A percentile compares a stretch with the other conserved stretches of the same genome.
Evolutionary conservation across 768 basidiomycete genomes (phyloP).

Genomic region (Tricholoma matsutake): DNA sequence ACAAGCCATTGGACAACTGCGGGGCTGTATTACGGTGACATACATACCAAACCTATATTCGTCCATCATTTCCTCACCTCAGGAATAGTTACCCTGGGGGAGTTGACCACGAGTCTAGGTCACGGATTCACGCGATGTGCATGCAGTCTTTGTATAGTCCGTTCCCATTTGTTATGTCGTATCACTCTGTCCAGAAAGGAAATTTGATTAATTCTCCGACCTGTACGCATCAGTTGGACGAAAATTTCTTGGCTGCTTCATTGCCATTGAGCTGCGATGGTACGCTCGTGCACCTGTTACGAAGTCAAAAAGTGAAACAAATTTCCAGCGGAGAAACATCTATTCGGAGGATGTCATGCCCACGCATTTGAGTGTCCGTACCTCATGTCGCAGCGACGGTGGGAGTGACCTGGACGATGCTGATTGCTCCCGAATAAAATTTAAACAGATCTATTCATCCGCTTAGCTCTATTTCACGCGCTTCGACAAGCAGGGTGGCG

Average conservation of each 20-base stretch:
- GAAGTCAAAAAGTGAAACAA: neutral
- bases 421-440: neutral
- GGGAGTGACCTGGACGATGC: neutral
- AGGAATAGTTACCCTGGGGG: too few species aligned
- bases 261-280: too few species aligned
- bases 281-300: too few species aligned
- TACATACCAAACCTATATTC: too few species aligned
- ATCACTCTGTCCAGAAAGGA: neutral
- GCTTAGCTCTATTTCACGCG: neutral
- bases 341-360: neutral
- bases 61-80: too few species aligned
- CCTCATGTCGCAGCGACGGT: neutral
- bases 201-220: neutral
- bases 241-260: neutral
- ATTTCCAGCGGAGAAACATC: neutral
- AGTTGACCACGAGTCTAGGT: too few species aligned
- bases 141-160: neutral
- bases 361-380: neutral
- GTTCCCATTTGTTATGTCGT: neutral
- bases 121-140: too few species aligned
- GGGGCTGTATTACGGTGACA: too few species aligned
- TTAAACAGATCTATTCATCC: neutral
- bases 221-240: neutral
- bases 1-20: too few species aligned
- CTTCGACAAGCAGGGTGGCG: neutral